A percentile compares a stretch with the other conserved stretches of the same genome.
Conservation (phyloP, 2,329 filamentous ascomycete species). For the Aspergillus intermedius region DNA sequence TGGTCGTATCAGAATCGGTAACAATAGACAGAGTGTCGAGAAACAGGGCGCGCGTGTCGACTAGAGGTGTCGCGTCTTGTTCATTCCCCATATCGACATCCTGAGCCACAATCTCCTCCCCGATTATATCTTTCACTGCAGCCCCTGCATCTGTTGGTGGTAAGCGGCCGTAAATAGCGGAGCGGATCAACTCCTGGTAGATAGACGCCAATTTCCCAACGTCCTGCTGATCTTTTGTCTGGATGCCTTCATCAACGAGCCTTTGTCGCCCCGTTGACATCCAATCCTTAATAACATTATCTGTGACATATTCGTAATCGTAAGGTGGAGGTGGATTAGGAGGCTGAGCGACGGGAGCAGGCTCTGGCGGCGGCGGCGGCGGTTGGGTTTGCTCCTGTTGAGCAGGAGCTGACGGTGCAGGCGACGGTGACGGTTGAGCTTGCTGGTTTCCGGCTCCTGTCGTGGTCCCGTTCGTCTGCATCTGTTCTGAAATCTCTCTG, state of each 20-base stretch:
- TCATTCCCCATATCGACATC: slow-evolving; percentile 42
- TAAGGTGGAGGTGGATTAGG: slow-evolving; percentile 42
- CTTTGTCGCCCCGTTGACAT: slow-evolving; percentile 57
- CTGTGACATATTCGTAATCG: slow-evolving; percentile 69
- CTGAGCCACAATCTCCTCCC: slow-evolving; percentile 45
- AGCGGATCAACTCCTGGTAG: slow-evolving; percentile 78
- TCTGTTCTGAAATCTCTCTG: slow-evolving; percentile 22
- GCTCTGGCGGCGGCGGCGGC: slow-evolving; percentile 14
- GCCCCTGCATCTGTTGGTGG: slow-evolving; percentile 62
- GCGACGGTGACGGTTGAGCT: slow-evolving; percentile 16
- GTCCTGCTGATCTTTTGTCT: slow-evolving; percentile 63
- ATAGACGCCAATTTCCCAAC: slow-evolving; percentile 61
- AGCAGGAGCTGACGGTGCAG: slow-evolving; percentile 6
- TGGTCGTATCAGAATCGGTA: slow-evolving; percentile 62
- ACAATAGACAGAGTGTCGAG: slow-evolving; percentile 77
- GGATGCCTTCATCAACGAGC: slow-evolving; percentile 58
- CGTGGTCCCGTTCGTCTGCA: slow-evolving; percentile 23
- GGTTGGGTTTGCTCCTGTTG: neutral
- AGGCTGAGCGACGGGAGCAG: slow-evolving; percentile 9
- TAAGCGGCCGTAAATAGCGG: slow-evolving; percentile 64
- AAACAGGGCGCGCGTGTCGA: slow-evolving; percentile 65
- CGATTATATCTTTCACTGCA: slow-evolving; percentile 67
- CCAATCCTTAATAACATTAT: slow-evolving; percentile 64
- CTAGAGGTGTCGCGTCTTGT: slow-evolving; percentile 31
- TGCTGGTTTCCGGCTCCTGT: slow-evolving; percentile 10